Evolutionary conservation across 148 eudicot genomes (phyloP), one percentile per base, ranked within the genome.

Genomic region (Rhododendron vialii): DNA sequence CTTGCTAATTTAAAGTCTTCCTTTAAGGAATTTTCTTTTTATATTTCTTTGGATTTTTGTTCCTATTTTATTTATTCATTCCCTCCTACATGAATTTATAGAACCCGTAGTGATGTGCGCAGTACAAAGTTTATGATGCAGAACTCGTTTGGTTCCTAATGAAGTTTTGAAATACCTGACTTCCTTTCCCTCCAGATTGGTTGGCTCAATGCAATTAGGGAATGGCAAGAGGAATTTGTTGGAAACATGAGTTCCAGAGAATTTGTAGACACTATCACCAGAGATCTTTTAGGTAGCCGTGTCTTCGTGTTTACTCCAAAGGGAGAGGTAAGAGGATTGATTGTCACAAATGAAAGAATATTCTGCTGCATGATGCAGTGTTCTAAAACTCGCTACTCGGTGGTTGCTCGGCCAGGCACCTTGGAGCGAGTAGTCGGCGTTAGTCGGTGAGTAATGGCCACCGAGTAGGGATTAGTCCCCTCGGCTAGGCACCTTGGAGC

Each of bases 231-330:
- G 71, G 99, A 97, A 90, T 97, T 97, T 89, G 99, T 97, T 84
- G 99, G 99, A 73, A 97, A 93, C 91, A 97, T 97, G 99, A 97
- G 95, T 87, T 97, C 99, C 18, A 94, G 99, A 91, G 99, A 97
- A 89, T 97, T 97, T 87, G 99, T 97, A 76, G 99, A 97, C 84
- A 94, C 95, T 78, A 86, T 97, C 84, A 97, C 99, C 85, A 90
- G 95, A 84, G 99, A 97, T 93, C 95, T 95, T 73, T 85, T 97
- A 86, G 99, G 99, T 82, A 97, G 98, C 89, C 95, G 99, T 80
- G 94, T 97, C 84, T 97, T 97, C 88, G 99, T 97, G 57, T 97
- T 97, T 90, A 94, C 98, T 48, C 99, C 99, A 24, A 94, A 93
- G 83, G 99, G 99, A 88, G 98, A 97, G 99, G 99, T 93, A 90